Conservation (phyloP, 805 yeast genomes). For the Wickerhamiella slavikovae region DNA sequence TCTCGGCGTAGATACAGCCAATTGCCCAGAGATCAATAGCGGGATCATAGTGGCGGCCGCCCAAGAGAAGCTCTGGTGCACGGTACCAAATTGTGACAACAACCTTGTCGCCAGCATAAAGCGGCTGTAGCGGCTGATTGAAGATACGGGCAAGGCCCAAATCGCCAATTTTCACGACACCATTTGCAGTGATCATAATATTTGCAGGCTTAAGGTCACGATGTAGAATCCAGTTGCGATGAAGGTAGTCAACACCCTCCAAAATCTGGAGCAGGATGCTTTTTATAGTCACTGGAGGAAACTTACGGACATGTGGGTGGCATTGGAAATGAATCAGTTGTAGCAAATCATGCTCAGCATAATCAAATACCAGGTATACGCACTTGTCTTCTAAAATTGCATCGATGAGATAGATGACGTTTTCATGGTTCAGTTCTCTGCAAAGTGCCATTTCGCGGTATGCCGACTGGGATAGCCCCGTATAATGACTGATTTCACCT, state of each 20-base stretch:
- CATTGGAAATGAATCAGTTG: slow-evolving; percentile 90
- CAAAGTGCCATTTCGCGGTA: slow-evolving; percentile 92
- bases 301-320: slow-evolving; percentile 63
- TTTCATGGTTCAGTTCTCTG: slow-evolving; percentile 62
- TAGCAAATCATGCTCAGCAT: slow-evolving; percentile 84
- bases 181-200: slow-evolving; percentile 80
- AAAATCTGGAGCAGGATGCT: slow-evolving; percentile 82
- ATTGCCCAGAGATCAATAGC: slow-evolving; percentile 91
- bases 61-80: slow-evolving; percentile 79
- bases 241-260: slow-evolving; percentile 78
- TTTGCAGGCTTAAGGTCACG: slow-evolving; percentile 95
- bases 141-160: slow-evolving; percentile 79
- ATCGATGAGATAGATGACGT: slow-evolving; percentile 62
- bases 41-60: slow-evolving; percentile 82
- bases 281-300: slow-evolving; percentile 57
- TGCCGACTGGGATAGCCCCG: slow-evolving; percentile 92
- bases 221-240: slow-evolving; percentile 91
- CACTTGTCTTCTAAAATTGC: slow-evolving; percentile 72
- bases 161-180: slow-evolving; percentile 91
- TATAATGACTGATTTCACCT: slow-evolving; percentile 71
- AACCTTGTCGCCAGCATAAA: slow-evolving; percentile 84
- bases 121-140: slow-evolving; percentile 65
- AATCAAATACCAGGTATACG: slow-evolving; percentile 89
- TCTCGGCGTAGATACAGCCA: slow-evolving; percentile 85
- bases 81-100: slow-evolving; percentile 96